Percentiles rank a stretch among this genome's conserved stretches.
Evolutionary conservation across 169 alveolate genomes (phyloP).

Genomic region (Plasmodium falciparum): DNA sequence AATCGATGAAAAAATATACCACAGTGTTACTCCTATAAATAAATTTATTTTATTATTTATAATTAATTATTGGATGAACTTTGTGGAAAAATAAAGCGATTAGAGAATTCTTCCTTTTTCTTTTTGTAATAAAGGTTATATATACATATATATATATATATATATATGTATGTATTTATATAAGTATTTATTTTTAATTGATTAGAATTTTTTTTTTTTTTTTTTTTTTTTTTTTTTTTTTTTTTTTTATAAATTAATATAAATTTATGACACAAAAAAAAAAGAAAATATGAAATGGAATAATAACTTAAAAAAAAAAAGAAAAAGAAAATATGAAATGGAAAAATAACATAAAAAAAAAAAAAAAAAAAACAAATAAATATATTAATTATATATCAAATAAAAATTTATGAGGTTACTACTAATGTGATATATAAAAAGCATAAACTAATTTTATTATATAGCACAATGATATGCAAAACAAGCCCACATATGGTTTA

Average conservation of each 20-base stretch:
- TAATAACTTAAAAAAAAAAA: neutral
- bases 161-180: neutral
- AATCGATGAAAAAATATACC: constrained; percentile 54
- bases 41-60: constrained; percentile 39
- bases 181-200: neutral
- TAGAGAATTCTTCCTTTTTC: neutral
- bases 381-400: too few species aligned
- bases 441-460: too few species aligned
- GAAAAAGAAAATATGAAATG: neutral
- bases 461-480: too few species aligned
- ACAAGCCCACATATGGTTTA: too few species aligned
- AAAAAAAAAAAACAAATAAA: neutral
- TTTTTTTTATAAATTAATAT: too few species aligned
- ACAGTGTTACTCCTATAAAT: constrained; percentile 70
- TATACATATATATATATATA: constrained; percentile 1
- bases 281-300: neutral
- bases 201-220: neutral
- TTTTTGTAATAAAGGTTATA: neutral
- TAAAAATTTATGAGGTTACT: too few species aligned
- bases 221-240: too few species aligned
- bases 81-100: neutral
- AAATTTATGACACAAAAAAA: neutral
- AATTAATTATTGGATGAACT: constrained; percentile 66
- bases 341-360: neutral
- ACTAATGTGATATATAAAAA: too few species aligned